phyloP scores from a whole-genome alignment of 139 green algal species.

The Spirogloea muscicola region DNA sequence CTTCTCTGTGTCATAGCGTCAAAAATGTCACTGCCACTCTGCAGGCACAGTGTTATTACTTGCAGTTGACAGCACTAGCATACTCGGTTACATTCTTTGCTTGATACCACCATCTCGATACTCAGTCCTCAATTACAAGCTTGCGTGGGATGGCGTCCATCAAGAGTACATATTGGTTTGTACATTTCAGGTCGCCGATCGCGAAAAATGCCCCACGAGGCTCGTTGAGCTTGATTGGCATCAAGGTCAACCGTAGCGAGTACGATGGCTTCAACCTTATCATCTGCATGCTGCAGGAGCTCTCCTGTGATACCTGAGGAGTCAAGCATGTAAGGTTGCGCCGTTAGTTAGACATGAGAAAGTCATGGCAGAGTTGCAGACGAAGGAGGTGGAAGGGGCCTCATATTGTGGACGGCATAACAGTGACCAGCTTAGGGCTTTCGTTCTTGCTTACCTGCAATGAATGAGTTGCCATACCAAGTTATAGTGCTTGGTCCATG shows the following conservation, averaged over 20 bases:
- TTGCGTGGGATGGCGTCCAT: too few species aligned
- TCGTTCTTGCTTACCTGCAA: conserved; percentile 53
- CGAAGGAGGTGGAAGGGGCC: neutral
- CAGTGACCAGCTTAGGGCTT: too few species aligned
- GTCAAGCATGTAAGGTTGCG: neutral
- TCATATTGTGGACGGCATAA: too few species aligned
- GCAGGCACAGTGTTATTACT: too few species aligned
- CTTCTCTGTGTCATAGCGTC: too few species aligned
- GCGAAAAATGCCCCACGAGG: conserved; percentile 73
- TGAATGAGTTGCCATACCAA: conserved; percentile 79
- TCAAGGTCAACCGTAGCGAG: conserved; percentile 69
- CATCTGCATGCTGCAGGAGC: conserved; percentile 14
- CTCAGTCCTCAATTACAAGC: too few species aligned
- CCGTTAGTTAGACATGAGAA: neutral
- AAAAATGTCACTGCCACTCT: too few species aligned
- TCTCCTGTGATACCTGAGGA: conserved; percentile 37
- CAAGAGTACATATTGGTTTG: conserved; percentile 54
- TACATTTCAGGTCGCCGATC: conserved; percentile 77
- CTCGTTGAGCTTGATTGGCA: conserved; percentile 31
- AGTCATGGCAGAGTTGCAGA: neutral
- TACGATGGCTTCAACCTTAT: conserved; percentile 63
- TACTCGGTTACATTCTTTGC: too few species aligned
- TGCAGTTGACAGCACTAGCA: too few species aligned
- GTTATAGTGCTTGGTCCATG: conserved; percentile 54
- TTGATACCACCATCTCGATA: too few species aligned